Evolutionary conservation across 495 filamentous ascomycete genomes (phyloP).

Genomic region (Collariella sp.): DNA sequence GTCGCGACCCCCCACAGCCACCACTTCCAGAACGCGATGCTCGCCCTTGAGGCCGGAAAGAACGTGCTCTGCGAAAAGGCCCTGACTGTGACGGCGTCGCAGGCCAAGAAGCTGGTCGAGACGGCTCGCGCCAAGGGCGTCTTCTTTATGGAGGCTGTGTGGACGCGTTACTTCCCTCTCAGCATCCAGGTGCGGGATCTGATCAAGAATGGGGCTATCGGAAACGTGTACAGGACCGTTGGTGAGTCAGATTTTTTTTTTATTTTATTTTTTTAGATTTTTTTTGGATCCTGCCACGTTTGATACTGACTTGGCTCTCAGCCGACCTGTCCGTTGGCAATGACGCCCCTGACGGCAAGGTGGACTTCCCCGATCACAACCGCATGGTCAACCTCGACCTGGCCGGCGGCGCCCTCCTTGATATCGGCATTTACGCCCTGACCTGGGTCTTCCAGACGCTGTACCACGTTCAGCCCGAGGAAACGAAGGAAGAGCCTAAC

Average conservation of each 20-base stretch:
- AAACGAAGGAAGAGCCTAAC: slow-evolving; percentile 39
- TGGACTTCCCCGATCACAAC: slow-evolving; percentile 47
- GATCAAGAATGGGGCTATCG: slow-evolving; percentile 60
- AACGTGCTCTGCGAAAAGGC: slow-evolving; percentile 90
- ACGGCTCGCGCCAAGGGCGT: slow-evolving; percentile 70
- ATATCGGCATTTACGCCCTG: slow-evolving; percentile 83
- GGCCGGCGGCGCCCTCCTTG: slow-evolving; percentile 76
- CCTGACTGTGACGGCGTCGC: slow-evolving; percentile 80
- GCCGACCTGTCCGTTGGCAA: slow-evolving; percentile 53
- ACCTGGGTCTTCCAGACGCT: slow-evolving; percentile 93
- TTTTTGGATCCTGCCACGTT: not conserved
- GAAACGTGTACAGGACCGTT: slow-evolving; percentile 65
- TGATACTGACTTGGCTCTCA: not conserved
- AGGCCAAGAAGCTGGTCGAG: slow-evolving; percentile 65
- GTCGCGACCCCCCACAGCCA: slow-evolving; percentile 92
- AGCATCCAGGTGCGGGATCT: slow-evolving; percentile 65
- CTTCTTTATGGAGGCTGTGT: slow-evolving; percentile 95
- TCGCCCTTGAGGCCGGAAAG: slow-evolving; percentile 75
- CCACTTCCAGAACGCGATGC: slow-evolving; percentile 85
- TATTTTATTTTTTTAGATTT: no score
- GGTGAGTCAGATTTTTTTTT: slow-evolving; percentile 31
- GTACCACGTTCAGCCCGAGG: slow-evolving; percentile 66
- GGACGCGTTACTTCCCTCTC: slow-evolving; percentile 87
- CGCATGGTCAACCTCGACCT: slow-evolving; percentile 84
- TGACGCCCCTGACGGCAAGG: slow-evolving; percentile 29